Conservation (phyloP, 108 stramenopile genomes). For the Tribonema minus region DNA sequence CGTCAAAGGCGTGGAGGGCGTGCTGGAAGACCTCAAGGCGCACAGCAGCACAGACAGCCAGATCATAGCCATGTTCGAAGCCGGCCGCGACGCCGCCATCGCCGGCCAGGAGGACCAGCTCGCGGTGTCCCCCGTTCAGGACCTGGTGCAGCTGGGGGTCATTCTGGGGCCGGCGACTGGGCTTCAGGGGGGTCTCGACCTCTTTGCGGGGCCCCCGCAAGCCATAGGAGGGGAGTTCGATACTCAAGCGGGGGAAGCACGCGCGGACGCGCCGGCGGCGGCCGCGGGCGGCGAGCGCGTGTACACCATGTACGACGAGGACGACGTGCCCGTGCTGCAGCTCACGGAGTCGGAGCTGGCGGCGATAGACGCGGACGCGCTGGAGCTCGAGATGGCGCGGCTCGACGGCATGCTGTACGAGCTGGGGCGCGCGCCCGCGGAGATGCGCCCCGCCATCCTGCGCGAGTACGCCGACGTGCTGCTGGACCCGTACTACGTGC, state of each 20-base stretch:
- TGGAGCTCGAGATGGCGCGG: conserved; percentile 1
- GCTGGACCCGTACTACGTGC: conserved; percentile 17
- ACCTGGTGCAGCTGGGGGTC: conserved; percentile 18
- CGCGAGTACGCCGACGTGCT: conserved; percentile 16
- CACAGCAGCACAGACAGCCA: conserved; percentile 4
- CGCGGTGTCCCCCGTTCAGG: neutral
- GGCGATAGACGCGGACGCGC: conserved; percentile 6
- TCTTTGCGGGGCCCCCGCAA: conserved; percentile 21
- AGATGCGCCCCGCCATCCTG: neutral
- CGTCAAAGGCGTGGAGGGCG: neutral
- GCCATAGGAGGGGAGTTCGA: conserved; percentile 1
- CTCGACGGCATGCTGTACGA: conserved; percentile 22
- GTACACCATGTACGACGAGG: conserved; percentile 29
- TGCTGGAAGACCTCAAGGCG: neutral
- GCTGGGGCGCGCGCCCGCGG: conserved; percentile 8
- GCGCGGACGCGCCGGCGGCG: neutral
- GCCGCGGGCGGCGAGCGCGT: neutral
- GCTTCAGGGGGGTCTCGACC: conserved; percentile 31
- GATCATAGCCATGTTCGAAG: conserved; percentile 12
- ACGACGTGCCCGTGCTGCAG: conserved; percentile 12
- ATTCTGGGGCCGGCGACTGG: conserved; percentile 34
- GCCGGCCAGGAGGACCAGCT: conserved; percentile 9
- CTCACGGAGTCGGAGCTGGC: conserved; percentile 10
- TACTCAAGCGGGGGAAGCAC: neutral
- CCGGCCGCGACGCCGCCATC: conserved; percentile 9